Evolutionary conservation across 495 filamentous ascomycete genomes (phyloP), one percentile per base, ranked within the genome.

Genomic region (Achaetomiella virescens): DNA sequence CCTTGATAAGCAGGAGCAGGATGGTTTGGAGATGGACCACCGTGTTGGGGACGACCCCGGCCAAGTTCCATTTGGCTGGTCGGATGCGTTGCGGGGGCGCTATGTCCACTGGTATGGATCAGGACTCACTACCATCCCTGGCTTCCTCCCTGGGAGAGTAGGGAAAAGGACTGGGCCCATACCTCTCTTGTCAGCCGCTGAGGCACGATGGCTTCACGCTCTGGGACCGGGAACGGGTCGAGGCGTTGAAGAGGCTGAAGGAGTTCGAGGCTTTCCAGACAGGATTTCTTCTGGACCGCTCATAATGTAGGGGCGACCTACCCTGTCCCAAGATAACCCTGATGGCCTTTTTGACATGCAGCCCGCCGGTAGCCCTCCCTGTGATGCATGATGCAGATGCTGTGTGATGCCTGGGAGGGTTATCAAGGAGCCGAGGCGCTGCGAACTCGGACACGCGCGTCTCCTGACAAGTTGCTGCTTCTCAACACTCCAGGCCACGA

Each of bases 141-240:
- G 48, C 22, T 40, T 17, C 48, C 48, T 17, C 31, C 22, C n/a
- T n/a, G n/a, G 35, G 35, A 18, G 35, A 40, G 22, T 17, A 38
- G 20, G 14, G 33, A 50, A 17, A 25, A 50, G 20, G 21, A 29
- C 33, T 38, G 31, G 35, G 35, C 3, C 10, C 48, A 51, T 51
- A 6, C 15, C 21, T 17, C 14, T 40, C 2, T 22, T 15, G 9
- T 50, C 14, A 10, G 11, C 0, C 12, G 9, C 12, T 50, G 48
- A 38, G 48, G 33, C 12, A 7, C 20, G 3, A 1, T 10, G 48
- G 48, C 1, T 50, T 50, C 17, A 14, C 33, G 20, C 21, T 50
- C 11, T 50, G 48, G 48, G 48, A 50, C 35, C 48, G 21, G 48
- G 7, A 50, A 22, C 31, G 48, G 48, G 35, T 50, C 17, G 48